Percentiles rank a stretch among this genome's conserved stretches.
These are phyloP conservation scores for Candida frijolesensis DNA, from an alignment of 1,139 yeast species.

Conservation along the genomic window DNA sequence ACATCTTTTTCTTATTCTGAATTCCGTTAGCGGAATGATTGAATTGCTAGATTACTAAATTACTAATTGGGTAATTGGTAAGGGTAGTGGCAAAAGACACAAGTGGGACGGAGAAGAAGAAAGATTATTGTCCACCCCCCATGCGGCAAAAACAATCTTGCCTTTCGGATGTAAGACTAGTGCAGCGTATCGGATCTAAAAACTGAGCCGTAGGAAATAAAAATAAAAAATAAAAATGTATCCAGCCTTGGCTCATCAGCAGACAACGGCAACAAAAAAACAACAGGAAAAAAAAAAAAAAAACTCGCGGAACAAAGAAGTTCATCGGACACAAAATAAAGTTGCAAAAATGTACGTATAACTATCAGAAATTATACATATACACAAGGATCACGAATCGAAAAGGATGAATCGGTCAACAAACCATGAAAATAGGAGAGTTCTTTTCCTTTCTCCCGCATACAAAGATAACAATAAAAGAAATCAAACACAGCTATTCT, in stretches of 20 bases:
- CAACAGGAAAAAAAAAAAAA: neutral
- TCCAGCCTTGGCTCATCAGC: conserved; percentile 2
- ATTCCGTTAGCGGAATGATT: neutral
- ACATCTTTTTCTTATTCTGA: too few relatives aligned
- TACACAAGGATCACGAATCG: neutral
- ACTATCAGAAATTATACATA: neutral
- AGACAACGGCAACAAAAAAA: neutral
- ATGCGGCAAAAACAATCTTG: neutral
- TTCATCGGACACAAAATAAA: conserved; percentile 1
- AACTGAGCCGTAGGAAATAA: neutral
- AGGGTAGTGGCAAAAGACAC: neutral
- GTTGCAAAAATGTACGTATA: neutral
- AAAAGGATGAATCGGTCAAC: neutral
- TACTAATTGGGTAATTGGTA: too few relatives aligned
- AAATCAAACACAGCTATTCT: too few relatives aligned
- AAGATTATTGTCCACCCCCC: neutral
- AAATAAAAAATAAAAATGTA: neutral
- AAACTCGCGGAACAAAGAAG: conserved; percentile 1
- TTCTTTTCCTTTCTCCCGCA: too few relatives aligned
- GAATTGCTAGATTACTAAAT: neutral
- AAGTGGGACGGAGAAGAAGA: neutral
- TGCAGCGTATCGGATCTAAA: neutral
- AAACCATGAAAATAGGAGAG: neutral
- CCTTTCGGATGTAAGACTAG: neutral
- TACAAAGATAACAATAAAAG: too few relatives aligned